A percentile compares a stretch with the other conserved stretches of the same genome.
Evolutionary conservation across 2,329 filamentous ascomycete species (phyloP).

Genomic region (Colletotrichum sublineola): DNA sequence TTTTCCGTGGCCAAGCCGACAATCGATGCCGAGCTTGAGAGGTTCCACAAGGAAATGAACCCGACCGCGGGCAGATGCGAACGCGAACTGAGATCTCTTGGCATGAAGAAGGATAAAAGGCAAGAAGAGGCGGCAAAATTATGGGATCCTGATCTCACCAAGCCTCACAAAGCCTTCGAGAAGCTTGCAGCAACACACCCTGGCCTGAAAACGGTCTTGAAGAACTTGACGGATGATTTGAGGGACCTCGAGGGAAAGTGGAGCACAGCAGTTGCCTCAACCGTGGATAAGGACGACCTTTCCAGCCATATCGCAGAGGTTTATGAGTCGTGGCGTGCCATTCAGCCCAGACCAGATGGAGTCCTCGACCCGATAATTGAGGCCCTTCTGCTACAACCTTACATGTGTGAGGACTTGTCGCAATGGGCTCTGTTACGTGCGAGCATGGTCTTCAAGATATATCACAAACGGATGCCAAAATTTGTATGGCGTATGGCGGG

Average conservation of each 20-base stretch:
- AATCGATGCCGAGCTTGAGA: conserved; percentile 54
- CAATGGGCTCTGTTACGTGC: conserved; percentile 66
- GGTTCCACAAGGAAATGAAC: conserved; percentile 48
- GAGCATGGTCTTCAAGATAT: conserved; percentile 60
- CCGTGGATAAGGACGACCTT: conserved; percentile 42
- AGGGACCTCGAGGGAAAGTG: conserved; percentile 50
- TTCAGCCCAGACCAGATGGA: conserved; percentile 50
- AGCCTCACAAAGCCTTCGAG: conserved; percentile 53
- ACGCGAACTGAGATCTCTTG: background rate
- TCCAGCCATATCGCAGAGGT: conserved; percentile 51
- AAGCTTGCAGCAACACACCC: conserved; percentile 45
- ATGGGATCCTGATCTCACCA: conserved; percentile 55
- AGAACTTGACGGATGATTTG: conserved; percentile 53
- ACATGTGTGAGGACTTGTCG: conserved; percentile 46
- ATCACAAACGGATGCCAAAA: conserved; percentile 44
- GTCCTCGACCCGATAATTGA: conserved; percentile 43
- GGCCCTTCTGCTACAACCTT: conserved; percentile 44
- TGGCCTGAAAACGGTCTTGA: conserved; percentile 51
- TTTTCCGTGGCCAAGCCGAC: conserved; percentile 63
- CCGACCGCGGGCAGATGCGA: background rate
- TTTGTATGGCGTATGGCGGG: conserved; percentile 65
- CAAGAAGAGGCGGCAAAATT: conserved; percentile 38
- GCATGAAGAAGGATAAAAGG: background rate
- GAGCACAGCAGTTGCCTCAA: conserved; percentile 40
- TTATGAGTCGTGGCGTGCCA: conserved; percentile 58